A percentile compares a stretch with the other conserved stretches of the same genome.
phyloP scores from a whole-genome alignment of 2,329 filamentous ascomycete genomes.

The Rhynchosporium secalis region DNA sequence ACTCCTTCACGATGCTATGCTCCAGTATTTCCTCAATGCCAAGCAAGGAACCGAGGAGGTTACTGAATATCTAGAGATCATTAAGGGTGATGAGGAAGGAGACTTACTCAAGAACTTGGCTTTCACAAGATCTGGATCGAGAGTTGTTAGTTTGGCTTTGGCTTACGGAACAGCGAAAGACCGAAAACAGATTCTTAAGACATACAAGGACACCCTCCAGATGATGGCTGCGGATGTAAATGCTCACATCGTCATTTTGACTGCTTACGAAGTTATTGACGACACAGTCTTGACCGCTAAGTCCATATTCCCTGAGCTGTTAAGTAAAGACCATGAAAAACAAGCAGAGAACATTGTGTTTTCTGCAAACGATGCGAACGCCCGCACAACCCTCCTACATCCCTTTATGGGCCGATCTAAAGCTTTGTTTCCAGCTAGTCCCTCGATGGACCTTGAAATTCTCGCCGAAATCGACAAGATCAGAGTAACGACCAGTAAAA shows the following conservation, averaged over 20 bases:
- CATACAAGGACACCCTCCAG: constrained; percentile 87
- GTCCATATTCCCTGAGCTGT: constrained; percentile 80
- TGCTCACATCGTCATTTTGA: constrained; percentile 78
- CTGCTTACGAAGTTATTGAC: constrained; percentile 88
- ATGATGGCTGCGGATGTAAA: constrained; percentile 78
- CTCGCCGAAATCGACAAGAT: constrained; percentile 77
- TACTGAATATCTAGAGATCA: constrained; percentile 81
- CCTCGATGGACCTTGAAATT: constrained; percentile 67
- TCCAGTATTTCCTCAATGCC: constrained; percentile 88
- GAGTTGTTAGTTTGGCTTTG: constrained; percentile 77
- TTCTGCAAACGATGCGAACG: constrained; percentile 64
- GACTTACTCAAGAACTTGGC: constrained; percentile 93
- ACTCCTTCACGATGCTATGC: constrained; percentile 96
- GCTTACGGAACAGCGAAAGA: constrained; percentile 90
- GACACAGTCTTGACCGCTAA: constrained; percentile 89
- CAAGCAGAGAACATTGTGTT: constrained; percentile 64
- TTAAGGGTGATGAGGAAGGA: constrained; percentile 89
- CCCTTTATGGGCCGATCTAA: constrained; percentile 71
- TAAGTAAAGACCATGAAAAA: constrained; percentile 68
- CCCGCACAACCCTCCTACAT: constrained; percentile 71
- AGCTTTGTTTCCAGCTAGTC: constrained; percentile 59
- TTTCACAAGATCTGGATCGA: constrained; percentile 86
- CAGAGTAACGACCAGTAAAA: constrained; percentile 85
- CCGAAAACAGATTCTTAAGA: constrained; percentile 82
- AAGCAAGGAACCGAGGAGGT: constrained; percentile 78